These are phyloP conservation scores for Chenopodium formosanum DNA, from an alignment of 148 eudicot genomes.

Conservation along the genomic window DNA sequence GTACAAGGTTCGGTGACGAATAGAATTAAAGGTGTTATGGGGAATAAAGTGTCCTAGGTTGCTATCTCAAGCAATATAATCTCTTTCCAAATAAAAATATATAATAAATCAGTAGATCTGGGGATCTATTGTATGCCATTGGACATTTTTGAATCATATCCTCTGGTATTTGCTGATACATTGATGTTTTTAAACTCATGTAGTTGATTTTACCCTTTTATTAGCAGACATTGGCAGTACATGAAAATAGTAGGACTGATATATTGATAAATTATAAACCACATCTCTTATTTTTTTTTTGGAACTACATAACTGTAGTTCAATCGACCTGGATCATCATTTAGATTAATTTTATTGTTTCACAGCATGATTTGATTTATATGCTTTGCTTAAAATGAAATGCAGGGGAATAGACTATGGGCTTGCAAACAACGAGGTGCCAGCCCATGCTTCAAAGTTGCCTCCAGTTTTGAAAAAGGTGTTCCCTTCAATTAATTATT, in stretches of 20 bases:
- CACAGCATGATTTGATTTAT: neutral
- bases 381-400: neutral
- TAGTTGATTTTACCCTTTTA: neutral
- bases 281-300: neutral
- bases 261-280: too few species aligned
- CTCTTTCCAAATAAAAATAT: too few species aligned
- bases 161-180: neutral
- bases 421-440: constrained; percentile 38
- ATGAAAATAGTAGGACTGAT: too few species aligned
- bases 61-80: too few species aligned
- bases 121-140: neutral
- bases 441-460: constrained; percentile 24
- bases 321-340: neutral
- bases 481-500: neutral
- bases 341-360: neutral
- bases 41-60: too few species aligned
- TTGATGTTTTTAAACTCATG: neutral
- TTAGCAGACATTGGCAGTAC: neutral
- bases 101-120: too few species aligned
- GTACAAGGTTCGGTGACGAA: too few species aligned
- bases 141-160: neutral
- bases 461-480: constrained; percentile 35
- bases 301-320: neutral
- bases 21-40: too few species aligned
- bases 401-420: constrained; percentile 42